phyloP scores from a whole-genome alignment of 306 rosid species.

The Sindora glabra region DNA sequence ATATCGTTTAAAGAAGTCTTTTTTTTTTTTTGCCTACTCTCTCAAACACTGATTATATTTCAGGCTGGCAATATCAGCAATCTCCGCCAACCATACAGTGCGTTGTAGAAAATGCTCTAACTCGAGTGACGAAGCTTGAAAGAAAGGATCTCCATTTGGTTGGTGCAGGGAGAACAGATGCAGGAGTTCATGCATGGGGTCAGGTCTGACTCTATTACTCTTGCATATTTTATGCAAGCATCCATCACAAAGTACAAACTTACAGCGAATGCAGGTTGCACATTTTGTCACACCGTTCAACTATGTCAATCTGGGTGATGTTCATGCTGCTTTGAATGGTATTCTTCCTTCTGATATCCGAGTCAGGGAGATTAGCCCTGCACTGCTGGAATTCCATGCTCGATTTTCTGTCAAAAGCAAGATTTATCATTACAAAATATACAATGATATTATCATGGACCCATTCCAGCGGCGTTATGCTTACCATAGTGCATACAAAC shows the following conservation, averaged over 20 bases:
- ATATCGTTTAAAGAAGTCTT: not conserved
- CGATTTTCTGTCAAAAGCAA: conserved; percentile 82
- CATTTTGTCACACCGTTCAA: conserved; percentile 81
- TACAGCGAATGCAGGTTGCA: conserved; percentile 62
- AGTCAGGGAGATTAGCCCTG: conserved; percentile 79
- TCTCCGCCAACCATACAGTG: conserved; percentile 89
- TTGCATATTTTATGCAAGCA: not conserved
- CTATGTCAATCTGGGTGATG: conserved; percentile 50
- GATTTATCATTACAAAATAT: conserved; percentile 87
- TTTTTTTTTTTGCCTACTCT: not conserved
- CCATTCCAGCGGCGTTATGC: conserved; percentile 74
- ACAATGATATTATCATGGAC: conserved; percentile 70
- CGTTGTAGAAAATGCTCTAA: conserved; percentile 60
- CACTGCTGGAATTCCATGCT: conserved; percentile 72
- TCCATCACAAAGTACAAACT: conserved; percentile 14
- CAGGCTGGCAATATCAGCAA: conserved; percentile 95
- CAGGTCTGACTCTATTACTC: conserved; percentile 59
- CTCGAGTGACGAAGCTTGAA: conserved; percentile 58
- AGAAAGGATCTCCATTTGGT: conserved; percentile 70
- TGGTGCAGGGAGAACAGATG: conserved; percentile 89
- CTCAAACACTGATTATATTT: conserved; percentile 9
- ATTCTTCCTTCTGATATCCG: conserved; percentile 87
- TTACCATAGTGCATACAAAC: conserved; percentile 64
- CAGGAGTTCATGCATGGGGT: conserved; percentile 94
- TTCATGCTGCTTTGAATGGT: conserved; percentile 78